Percentiles rank a stretch among this genome's conserved stretches.
Evolutionary conservation across 2,329 filamentous ascomycete species (phyloP).

Genomic region (Colletotrichum sp.): DNA sequence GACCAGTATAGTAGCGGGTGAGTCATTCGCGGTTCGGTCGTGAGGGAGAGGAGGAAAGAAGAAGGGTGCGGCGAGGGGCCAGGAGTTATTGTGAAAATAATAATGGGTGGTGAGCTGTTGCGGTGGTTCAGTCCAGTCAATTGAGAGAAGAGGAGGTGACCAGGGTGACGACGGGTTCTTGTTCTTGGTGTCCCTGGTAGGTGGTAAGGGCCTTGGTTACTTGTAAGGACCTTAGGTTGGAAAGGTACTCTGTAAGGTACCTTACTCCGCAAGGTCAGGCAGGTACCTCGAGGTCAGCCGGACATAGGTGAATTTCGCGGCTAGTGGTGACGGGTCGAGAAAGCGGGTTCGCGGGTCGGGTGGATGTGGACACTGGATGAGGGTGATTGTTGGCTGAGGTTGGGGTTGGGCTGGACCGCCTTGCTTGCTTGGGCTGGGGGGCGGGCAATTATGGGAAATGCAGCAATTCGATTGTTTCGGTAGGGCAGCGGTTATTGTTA

Average conservation of each 20-base stretch:
- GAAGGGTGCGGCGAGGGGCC: neutral
- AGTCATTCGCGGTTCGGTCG: neutral
- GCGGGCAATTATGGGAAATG: neutral
- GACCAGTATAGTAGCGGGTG: neutral
- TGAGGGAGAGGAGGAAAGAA: neutral
- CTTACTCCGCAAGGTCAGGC: neutral
- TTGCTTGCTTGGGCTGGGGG: neutral
- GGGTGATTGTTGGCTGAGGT: neutral
- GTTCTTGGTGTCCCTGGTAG: neutral
- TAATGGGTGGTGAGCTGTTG: neutral
- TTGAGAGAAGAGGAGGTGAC: neutral
- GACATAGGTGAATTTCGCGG: constrained; percentile 18
- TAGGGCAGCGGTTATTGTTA: neutral
- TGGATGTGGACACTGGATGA: neutral
- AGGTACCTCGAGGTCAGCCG: constrained; percentile 15
- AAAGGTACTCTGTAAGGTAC: too few species aligned
- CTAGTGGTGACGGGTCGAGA: neutral
- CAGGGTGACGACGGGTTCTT: constrained; percentile 1
- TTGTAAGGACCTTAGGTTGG: neutral
- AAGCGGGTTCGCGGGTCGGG: neutral
- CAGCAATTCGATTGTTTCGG: neutral
- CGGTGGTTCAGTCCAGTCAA: neutral
- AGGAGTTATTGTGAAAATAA: constrained; percentile 9
- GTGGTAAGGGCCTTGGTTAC: neutral
- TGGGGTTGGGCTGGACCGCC: neutral